Base-by-base conservation (phyloP, 352 stramenopile species). In the Pythium plurisporium region DNA sequence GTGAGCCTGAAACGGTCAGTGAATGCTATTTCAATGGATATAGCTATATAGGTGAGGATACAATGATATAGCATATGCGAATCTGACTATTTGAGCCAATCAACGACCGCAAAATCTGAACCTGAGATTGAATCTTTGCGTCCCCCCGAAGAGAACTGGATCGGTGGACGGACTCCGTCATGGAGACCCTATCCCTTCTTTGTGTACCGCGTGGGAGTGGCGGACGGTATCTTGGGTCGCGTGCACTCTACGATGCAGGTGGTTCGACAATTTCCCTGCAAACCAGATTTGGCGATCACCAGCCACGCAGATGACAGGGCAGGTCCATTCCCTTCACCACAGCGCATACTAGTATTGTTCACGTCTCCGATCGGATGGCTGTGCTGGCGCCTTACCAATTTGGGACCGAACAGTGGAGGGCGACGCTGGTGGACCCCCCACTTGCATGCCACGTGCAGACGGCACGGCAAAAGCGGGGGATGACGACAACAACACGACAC, bases 61-160 rank as follows among this genome's bases (percentile, higher is more conserved):
- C 5, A 61, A 14, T 61, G 4, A 54, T 10, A 54, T 61, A 54
- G 22, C 9, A 38, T 1, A 5, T 0, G 29, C 11, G 5, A 20
- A 37, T 47, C 25, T 29, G 10, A 17, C 25, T 20, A 19, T 52
- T 42, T 57, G 2, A n/a, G 17, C 47, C 47, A 64, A 64, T 64
- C 41, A 54, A 7, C 26, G 15, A 3, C 14, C 17, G 8, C 11
- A 19, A 54, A 43, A 38, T 31, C 19, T 42, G 42, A 46, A 65
- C 51, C 42, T 51, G 50, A 60, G 34, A 51, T 60, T 52, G 58
- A 65, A 65, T 65, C 58, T 65, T 59, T 25, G 31, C 41, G n/a
- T 59, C 48, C 48, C 15, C 43, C n/a, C 40, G 22, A 44, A n/a
- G 19, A 48, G 44, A 55, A 55, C 36, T 34, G 22, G 23, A 14